Percentiles rank a stretch among this genome's conserved stretches.
Conservation (phyloP, 2,329 filamentous ascomycete genomes). For the Phyllosticta ampelicida region DNA sequence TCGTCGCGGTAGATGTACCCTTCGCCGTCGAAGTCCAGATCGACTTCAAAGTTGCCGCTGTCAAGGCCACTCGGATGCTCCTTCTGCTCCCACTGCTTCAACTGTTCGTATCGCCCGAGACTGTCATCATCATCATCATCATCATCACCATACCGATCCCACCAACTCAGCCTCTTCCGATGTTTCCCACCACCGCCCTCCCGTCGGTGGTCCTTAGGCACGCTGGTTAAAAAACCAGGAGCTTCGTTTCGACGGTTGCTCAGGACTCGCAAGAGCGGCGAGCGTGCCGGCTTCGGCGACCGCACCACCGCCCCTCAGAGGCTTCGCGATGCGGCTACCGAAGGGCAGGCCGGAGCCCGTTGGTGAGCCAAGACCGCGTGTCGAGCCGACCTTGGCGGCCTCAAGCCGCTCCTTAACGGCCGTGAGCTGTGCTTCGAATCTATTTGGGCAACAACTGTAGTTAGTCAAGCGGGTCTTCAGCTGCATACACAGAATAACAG, state of each 20-base stretch:
- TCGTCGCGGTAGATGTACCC: neutral
- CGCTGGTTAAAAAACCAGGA: constrained; percentile 65
- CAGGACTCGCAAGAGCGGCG: constrained; percentile 21
- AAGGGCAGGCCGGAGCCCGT: constrained; percentile 59
- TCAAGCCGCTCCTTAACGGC: constrained; percentile 97
- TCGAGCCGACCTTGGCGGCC: constrained; percentile 84
- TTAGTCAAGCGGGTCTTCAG: constrained; percentile 11
- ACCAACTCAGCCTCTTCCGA: constrained; percentile 5
- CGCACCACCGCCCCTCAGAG: constrained; percentile 46
- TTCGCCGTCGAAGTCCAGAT: neutral
- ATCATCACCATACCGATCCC: constrained; percentile 5
- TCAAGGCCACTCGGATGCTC: constrained; percentile 2
- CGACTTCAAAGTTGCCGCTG: constrained; percentile 2
- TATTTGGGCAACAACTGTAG: constrained; percentile 29
- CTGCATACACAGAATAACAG: constrained; percentile 4
- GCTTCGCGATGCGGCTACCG: constrained; percentile 52
- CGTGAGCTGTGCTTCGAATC: constrained; percentile 93
- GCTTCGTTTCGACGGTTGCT: constrained; percentile 51
- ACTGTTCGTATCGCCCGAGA: neutral
- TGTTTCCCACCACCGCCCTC: constrained; percentile 7
- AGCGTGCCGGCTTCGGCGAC: constrained; percentile 30
- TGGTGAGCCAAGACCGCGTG: constrained; percentile 65
- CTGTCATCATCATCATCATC: neutral
- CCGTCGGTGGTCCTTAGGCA: constrained; percentile 12
- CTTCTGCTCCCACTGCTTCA: neutral